Conservation (phyloP, 306 rosid genomes). For the Sicyos edulis region DNA sequence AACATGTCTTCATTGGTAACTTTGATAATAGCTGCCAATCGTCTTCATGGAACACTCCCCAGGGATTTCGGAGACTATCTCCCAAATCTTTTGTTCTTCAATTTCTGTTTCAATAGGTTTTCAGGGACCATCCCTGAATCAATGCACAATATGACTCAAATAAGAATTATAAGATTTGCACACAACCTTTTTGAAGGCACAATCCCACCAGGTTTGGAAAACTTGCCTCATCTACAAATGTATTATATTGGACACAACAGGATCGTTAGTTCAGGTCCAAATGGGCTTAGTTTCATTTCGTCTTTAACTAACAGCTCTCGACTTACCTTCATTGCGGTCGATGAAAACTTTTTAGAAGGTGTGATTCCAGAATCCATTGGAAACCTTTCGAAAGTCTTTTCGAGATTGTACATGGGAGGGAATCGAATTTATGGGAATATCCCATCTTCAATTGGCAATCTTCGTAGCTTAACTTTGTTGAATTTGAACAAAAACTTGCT, state of each 20-base stretch:
- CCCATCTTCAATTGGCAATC: conserved; percentile 51
- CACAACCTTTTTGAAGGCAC: conserved; percentile 49
- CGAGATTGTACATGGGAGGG: conserved; percentile 52
- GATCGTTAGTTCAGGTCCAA: conserved; percentile 37
- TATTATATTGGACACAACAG: conserved; percentile 56
- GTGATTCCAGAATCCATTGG: conserved; percentile 61
- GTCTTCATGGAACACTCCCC: conserved; percentile 66
- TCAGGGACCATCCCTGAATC: conserved; percentile 66
- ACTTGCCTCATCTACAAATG: conserved; percentile 47
- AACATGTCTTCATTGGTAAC: conserved; percentile 49
- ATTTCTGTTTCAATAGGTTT: conserved; percentile 49
- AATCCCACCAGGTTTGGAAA: conserved; percentile 70
- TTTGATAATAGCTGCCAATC: conserved; percentile 50
- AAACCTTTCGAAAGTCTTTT: conserved; percentile 51
- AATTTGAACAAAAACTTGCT: conserved; percentile 49
- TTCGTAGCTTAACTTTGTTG: conserved; percentile 48
- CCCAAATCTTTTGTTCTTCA: conserved; percentile 52
- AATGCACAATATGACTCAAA: conserved; percentile 57
- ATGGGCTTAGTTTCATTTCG: conserved; percentile 48
- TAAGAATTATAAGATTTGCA: conserved; percentile 40
- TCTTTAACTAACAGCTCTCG: conserved; percentile 52
- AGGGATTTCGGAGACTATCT: conserved; percentile 41
- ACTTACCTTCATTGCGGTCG: conserved; percentile 45
- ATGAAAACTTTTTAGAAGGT: conserved; percentile 52
- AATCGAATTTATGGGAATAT: conserved; percentile 53